Base-by-base conservation (phyloP, 2,329 filamentous ascomycete genomes). In the Phialocephala subalpina region DNA sequence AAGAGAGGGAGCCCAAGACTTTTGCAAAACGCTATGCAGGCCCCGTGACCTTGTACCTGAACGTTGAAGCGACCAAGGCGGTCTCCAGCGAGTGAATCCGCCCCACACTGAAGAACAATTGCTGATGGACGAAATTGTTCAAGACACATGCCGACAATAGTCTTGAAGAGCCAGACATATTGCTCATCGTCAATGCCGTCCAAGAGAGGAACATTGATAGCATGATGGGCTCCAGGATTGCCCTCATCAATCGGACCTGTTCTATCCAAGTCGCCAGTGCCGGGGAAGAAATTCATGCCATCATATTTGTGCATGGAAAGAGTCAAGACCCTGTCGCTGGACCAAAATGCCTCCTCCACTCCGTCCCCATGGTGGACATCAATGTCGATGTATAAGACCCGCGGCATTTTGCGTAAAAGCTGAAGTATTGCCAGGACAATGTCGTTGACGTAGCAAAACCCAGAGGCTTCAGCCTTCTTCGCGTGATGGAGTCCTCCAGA, bases 361-460 rank as follows among this genome's bases (percentile, higher is more conserved):
- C 93, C 93, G 76, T 97, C 93, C 68, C 93, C 93, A 71, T 97
- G 93, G 77, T 97, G 93, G 1, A 97, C 93, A 77, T 97, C 93
- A 72, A 97, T 97, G 76, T 97, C 93, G 73, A 98, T 94, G 79
- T 98, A 97, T 65, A 98, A 84, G 8, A 98, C 94, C 58, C 94
- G 91, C 18, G 93, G 89, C 73, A 94, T 88, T 75, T 90, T 87
- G 35, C 92, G 90, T 18, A 98, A 84, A 11, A 99, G 86, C 77
- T 97, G 92, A 42, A 98, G 86, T 73, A 97, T 96, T 40, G 92
- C 93, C 56, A 99, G 86, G 65, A 98, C 96, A 74, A 98, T 98
- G 79, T 99, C 96, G 79, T 99, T 99, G 81, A 98, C 94, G 81
- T 99, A 99, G 82, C 96, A 99, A 80, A 99, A 99, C 0, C 96